Conservation (phyloP, 176 grass and related monocot genomes). For the Eleusine indica region DNA sequence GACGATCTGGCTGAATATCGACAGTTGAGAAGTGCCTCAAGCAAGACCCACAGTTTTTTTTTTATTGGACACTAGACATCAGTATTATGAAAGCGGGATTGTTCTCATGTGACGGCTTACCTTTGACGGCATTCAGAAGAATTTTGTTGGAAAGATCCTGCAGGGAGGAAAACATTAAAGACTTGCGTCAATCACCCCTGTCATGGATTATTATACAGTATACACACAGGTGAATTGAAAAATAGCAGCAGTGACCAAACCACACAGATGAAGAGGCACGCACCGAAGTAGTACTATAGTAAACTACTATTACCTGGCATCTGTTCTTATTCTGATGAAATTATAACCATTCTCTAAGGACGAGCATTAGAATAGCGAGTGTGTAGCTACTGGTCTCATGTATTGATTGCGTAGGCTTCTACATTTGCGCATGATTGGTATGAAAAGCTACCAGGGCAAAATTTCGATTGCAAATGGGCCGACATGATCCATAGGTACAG, state of each 20-base stretch:
- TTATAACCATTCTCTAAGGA: conserved; percentile 9
- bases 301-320: background rate
- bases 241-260: background rate
- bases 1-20: background rate
- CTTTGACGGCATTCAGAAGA: conserved; percentile 90
- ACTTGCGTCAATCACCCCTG: conserved; percentile 52
- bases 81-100: conserved; percentile 33
- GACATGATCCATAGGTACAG: conserved; percentile 5
- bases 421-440: conserved; percentile 45
- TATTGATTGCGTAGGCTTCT: conserved; percentile 14
- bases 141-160: conserved; percentile 91
- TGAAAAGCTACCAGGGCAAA: background rate
- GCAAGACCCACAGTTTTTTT: background rate
- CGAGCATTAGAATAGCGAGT: background rate
- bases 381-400: background rate
- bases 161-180: conserved; percentile 58
- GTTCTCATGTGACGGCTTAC: conserved; percentile 37
- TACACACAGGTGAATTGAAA: background rate
- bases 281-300: background rate
- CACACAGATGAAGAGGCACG: background rate
- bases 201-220: conserved; percentile 6
- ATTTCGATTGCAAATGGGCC: conserved; percentile 1
- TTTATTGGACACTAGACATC: conserved; percentile 5
- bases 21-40: background rate
- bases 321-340: conserved; percentile 24